Conservation (phyloP, 495 filamentous ascomycete species). For the Aspergillus sclerotiicarbonarius region DNA sequence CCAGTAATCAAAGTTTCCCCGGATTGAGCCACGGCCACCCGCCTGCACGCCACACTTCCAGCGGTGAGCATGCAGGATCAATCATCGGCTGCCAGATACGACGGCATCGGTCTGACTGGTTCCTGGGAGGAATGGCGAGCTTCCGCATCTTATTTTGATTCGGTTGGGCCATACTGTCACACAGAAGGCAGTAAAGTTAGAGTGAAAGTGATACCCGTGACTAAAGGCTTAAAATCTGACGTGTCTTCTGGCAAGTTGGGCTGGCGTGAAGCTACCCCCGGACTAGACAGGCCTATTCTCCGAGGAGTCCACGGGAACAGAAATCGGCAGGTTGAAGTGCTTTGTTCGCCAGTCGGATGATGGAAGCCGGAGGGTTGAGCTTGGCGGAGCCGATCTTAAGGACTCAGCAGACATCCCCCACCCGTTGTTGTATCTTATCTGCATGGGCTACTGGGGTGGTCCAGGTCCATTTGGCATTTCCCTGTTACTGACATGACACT, state of each 20-base stretch:
- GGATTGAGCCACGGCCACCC: constrained; percentile 13
- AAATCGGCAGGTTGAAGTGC: not conserved
- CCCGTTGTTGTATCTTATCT: not conserved
- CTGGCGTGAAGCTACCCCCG: not conserved
- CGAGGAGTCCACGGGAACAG: not conserved
- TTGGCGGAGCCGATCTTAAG: not conserved
- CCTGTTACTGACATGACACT: no score
- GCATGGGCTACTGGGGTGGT: not conserved
- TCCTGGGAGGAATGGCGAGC: not conserved
- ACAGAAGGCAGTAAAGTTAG: not conserved
- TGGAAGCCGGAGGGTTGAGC: not conserved
- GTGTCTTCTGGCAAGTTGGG: not conserved
- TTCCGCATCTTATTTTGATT: no score
- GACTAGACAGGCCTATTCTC: not conserved
- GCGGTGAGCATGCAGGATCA: not conserved
- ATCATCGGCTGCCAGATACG: not conserved
- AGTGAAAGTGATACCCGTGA: not conserved
- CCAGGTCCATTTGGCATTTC: not conserved
- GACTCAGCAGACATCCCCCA: not conserved
- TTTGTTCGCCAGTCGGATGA: not conserved
- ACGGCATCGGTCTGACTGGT: not conserved
- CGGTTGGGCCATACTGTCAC: no score
- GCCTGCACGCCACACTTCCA: constrained; percentile 7
- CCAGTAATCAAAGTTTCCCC: constrained; percentile 13
- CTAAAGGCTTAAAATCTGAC: not conserved